Evolutionary conservation across 208 protist genomes (phyloP).

Genomic region (Acanthamoeba divionensis): DNA sequence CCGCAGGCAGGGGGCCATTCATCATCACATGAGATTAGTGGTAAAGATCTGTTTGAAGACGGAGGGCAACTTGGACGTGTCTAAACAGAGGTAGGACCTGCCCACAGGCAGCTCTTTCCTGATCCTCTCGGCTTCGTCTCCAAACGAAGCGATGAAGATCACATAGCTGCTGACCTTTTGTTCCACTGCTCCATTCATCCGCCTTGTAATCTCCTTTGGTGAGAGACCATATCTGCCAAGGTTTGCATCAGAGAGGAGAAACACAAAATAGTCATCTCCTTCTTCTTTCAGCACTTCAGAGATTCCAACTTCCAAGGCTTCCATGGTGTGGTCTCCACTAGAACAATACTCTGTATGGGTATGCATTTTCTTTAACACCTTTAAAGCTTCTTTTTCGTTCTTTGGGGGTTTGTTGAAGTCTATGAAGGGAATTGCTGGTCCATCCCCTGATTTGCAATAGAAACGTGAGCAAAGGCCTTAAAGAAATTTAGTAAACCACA

Average conservation of each 20-base stretch:
- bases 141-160: constrained; percentile 80
- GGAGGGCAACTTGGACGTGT: constrained; percentile 84
- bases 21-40: constrained; percentile 28
- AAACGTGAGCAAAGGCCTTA: background rate
- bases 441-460: constrained; percentile 74
- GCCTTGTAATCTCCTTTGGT: background rate
- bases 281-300: constrained; percentile 70
- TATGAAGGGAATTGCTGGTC: constrained; percentile 77
- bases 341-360: constrained; percentile 91
- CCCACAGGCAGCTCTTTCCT: constrained; percentile 82
- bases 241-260: constrained; percentile 92
- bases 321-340: constrained; percentile 85
- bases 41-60: constrained; percentile 86
- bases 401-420: constrained; percentile 56
- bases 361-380: constrained; percentile 86
- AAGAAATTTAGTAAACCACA: background rate
- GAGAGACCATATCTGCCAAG: constrained; percentile 64
- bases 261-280: constrained; percentile 89
- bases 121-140: constrained; percentile 82
- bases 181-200: background rate
- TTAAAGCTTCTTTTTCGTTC: constrained; percentile 62
- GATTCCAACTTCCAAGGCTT: constrained; percentile 9
- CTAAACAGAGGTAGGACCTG: constrained; percentile 87
- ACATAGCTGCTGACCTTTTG: constrained; percentile 73
- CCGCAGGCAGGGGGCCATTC: background rate